Conservation (phyloP, 1,284 basidiomycete genomes). For the Tetrapyrgos nigripes region DNA sequence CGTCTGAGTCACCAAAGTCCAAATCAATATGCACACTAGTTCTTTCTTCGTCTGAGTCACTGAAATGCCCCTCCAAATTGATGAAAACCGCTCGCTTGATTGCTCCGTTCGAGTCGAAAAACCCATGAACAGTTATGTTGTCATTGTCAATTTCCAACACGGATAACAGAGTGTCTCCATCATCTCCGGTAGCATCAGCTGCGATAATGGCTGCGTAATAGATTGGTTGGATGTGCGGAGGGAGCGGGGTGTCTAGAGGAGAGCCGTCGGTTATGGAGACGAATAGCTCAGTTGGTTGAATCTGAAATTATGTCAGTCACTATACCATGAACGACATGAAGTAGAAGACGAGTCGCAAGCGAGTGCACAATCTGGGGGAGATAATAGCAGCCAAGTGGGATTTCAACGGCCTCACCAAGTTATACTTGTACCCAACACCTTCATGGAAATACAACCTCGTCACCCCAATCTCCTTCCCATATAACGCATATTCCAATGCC, state of each 20-base stretch:
- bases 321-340: not conserved
- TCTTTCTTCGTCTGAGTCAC: slow-evolving; percentile 40
- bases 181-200: slow-evolving; percentile 26
- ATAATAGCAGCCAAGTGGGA: not conserved
- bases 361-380: no score
- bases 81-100: slow-evolving; percentile 13
- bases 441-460: slow-evolving; percentile 29
- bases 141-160: slow-evolving; percentile 10
- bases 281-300: slow-evolving; percentile 26
- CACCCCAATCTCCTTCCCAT: slow-evolving; percentile 39
- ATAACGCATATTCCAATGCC: slow-evolving; percentile 70
- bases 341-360: not conserved
- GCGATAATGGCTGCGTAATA: slow-evolving; percentile 28
- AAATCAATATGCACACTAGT: slow-evolving; percentile 44
- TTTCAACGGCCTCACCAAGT: slow-evolving; percentile 20
- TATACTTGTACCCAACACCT: slow-evolving; percentile 33
- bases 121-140: slow-evolving; percentile 11
- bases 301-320: slow-evolving; percentile 15
- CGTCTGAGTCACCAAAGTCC: slow-evolving; percentile 38
- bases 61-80: slow-evolving; percentile 17
- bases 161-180: slow-evolving; percentile 4
- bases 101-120: slow-evolving; percentile 5
- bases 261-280: slow-evolving; percentile 23
- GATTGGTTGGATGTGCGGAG: slow-evolving; percentile 28
- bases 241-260: slow-evolving; percentile 20